These are phyloP conservation scores for Apostasia shenzhenica DNA, from an alignment of 106 monocot species.

Conservation along the genomic window DNA sequence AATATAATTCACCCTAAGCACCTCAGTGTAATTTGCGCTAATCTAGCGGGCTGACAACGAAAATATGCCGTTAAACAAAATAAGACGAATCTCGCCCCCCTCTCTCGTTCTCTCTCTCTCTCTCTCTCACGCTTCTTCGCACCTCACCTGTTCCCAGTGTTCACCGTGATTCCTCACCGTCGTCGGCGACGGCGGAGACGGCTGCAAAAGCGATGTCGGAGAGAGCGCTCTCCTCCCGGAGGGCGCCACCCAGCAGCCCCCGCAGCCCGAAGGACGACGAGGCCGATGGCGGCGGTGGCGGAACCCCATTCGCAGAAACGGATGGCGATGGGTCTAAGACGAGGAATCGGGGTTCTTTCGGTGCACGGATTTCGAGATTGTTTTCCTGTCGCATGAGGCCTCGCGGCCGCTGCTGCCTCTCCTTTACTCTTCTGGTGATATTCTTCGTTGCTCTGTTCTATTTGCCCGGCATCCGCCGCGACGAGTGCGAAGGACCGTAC, in stretches of 20 bases:
- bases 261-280: conserved; percentile 10
- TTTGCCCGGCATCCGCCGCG: conserved; percentile 21
- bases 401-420: conserved; percentile 13
- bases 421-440: conserved; percentile 23
- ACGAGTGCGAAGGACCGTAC: conserved; percentile 31
- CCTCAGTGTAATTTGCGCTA: too few relatives aligned
- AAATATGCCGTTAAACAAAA: too few relatives aligned
- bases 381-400: conserved; percentile 6
- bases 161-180: too few relatives aligned
- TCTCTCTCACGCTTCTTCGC: neutral
- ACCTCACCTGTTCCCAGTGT: too few relatives aligned
- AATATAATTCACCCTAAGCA: too few relatives aligned
- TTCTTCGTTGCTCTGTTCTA: conserved; percentile 5
- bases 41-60: too few relatives aligned
- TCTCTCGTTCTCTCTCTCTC: neutral
- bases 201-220: conserved; percentile 24
- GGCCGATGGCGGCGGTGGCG: conserved; percentile 5
- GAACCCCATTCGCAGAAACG: neutral
- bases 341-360: conserved; percentile 28
- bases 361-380: conserved; percentile 10
- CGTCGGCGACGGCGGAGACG: neutral
- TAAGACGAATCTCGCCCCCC: too few relatives aligned
- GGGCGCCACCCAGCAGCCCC: conserved; percentile 18
- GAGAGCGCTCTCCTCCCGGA: conserved; percentile 49
- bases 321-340: conserved; percentile 64